These are phyloP conservation scores for Cylindrotheca fusiformis DNA, from an alignment of 108 stramenopile species.

Conservation along the genomic window DNA sequence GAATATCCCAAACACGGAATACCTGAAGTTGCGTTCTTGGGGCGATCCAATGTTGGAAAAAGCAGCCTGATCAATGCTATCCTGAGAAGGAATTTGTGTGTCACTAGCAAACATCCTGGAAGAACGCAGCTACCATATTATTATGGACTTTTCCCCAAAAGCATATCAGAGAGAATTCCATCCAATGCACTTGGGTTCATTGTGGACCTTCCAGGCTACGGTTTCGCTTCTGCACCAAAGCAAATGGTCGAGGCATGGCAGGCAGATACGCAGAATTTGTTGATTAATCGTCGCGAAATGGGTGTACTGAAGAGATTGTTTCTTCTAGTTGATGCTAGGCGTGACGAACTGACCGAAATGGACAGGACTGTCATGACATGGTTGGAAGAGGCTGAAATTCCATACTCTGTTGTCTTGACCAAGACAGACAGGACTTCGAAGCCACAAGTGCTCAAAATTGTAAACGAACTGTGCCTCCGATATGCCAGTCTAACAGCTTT, in stretches of 20 bases:
- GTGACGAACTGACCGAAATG: conserved; percentile 30
- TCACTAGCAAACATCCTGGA: conserved; percentile 82
- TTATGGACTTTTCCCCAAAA: conserved; percentile 62
- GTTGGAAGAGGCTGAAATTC: conserved; percentile 80
- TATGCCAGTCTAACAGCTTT: conserved; percentile 35
- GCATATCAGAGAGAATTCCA: neutral
- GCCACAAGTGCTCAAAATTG: conserved; percentile 44
- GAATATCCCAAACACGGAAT: conserved; percentile 54
- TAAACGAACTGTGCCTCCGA: conserved; percentile 77
- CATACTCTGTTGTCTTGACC: conserved; percentile 74
- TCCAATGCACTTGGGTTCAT: conserved; percentile 30
- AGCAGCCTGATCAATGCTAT: conserved; percentile 85
- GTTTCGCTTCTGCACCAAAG: conserved; percentile 64
- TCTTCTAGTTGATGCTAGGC: conserved; percentile 75
- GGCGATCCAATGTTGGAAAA: conserved; percentile 95
- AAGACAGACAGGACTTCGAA: conserved; percentile 70
- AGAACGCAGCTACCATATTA: conserved; percentile 91
- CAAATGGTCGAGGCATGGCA: conserved; percentile 74
- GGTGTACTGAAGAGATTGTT: conserved; percentile 56
- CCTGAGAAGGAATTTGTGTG: conserved; percentile 65
- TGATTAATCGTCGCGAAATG: conserved; percentile 43
- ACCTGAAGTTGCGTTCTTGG: conserved; percentile 89
- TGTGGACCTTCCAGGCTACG: conserved; percentile 84
- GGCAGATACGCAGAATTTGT: conserved; percentile 66
- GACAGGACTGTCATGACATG: conserved; percentile 77